These are phyloP conservation scores for Penicillium parvum DNA, from an alignment of 495 filamentous ascomycete genomes.

Conservation along the genomic window DNA sequence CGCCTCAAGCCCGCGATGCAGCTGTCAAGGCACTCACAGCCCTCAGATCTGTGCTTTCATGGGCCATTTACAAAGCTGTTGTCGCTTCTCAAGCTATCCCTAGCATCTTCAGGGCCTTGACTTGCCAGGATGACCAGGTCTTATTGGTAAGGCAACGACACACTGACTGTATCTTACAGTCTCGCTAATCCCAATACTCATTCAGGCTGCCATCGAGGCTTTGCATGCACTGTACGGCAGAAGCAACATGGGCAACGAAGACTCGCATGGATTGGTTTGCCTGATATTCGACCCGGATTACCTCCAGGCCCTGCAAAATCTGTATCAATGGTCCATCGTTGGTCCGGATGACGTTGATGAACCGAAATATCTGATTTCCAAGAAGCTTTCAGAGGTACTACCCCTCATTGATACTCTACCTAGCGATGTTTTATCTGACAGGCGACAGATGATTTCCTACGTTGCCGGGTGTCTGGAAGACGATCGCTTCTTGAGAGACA, in stretches of 20 bases:
- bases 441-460: constrained; percentile 68
- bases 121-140: constrained; percentile 65
- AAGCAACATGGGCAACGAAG: constrained; percentile 66
- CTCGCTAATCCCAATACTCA: not conserved
- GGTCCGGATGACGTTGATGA: constrained; percentile 79
- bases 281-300: constrained; percentile 70
- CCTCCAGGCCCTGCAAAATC: constrained; percentile 64
- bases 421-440: not conserved
- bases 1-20: constrained; percentile 55
- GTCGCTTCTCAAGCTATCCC: constrained; percentile 63
- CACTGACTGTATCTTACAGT: not conserved
- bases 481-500: constrained; percentile 57
- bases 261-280: constrained; percentile 72
- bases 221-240: constrained; percentile 78
- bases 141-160: constrained; percentile 55
- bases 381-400: constrained; percentile 86
- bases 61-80: constrained; percentile 81
- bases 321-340: constrained; percentile 80
- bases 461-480: constrained; percentile 79
- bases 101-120: constrained; percentile 69
- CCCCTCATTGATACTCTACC: not conserved
- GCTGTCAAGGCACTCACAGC: constrained; percentile 70
- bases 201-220: constrained; percentile 75
- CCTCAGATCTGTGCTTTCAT: constrained; percentile 70
- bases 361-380: constrained; percentile 83